Conservation (phyloP, 129 eudicot species). For the Flaveria robusta region DNA sequence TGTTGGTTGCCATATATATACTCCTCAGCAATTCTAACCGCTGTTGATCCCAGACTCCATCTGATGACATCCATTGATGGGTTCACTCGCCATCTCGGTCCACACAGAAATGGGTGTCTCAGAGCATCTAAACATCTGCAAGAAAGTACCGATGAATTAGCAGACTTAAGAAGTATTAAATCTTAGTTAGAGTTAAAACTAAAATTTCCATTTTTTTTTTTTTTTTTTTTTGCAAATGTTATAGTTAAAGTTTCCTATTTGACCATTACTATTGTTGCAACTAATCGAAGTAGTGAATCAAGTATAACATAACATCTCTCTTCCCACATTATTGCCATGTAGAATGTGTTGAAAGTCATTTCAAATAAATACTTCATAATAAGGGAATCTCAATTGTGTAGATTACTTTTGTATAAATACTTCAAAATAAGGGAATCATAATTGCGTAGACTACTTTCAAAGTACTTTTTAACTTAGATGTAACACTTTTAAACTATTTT, state of each 20-base stretch:
- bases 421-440: no score
- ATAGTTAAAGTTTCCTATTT: neutral
- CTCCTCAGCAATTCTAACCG: slow-evolving; percentile 92
- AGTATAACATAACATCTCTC: slow-evolving; percentile 14
- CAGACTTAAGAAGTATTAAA: slow-evolving; percentile 16
- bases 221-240: neutral
- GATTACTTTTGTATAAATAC: neutral
- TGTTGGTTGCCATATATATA: slow-evolving; percentile 91
- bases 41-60: slow-evolving; percentile 98
- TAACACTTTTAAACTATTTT: neutral
- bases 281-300: neutral
- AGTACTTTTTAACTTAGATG: neutral
- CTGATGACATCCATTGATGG: slow-evolving; percentile 85
- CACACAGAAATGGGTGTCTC: slow-evolving; percentile 95
- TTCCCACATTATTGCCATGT: slow-evolving; percentile 7
- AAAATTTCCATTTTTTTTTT: slow-evolving; percentile 3
- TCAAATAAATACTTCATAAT: neutral
- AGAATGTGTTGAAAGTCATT: slow-evolving; percentile 19
- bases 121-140: slow-evolving; percentile 90
- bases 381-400: neutral
- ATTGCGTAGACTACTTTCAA: neutral
- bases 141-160: slow-evolving; percentile 13
- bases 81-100: slow-evolving; percentile 91
- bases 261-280: neutral
- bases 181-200: neutral